Base-by-base conservation (phyloP, 768 basidiomycete species). In the Tricholomella constricta region DNA sequence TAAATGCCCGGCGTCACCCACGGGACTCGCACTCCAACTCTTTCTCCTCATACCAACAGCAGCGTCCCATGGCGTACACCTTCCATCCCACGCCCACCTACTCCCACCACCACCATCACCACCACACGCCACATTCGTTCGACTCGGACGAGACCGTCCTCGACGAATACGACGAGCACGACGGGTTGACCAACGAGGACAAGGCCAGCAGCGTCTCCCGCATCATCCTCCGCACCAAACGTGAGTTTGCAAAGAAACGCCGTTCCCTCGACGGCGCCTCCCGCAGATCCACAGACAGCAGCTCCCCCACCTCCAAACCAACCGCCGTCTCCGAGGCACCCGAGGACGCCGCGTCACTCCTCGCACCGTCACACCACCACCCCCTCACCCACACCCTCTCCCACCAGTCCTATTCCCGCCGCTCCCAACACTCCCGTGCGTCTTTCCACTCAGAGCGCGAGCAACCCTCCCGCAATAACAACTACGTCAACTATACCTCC, bases 81-180 rank as follows among this genome's bases (percentile, higher is more conserved):
- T 36, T 51, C 53, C 32, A 38, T 6, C 45, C 51, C 53, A 53
- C 47, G 32, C 56, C 56, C 31, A 52, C 51, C 41, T 44, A 47
- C 46, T 46, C 56, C 61, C 55, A 61, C 61, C 38, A 58, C 59
- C 6, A 57, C 64, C 26, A 58, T 61, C 31, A 66, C 58, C 2
- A 56, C 53, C 31, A 59, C 65, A 8, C 54, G 60, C 36, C 68
- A 51, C n/a, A 64, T 62, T 69, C 68, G 0, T 64, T 57, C 55
- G 70, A 70, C 41, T 64, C 63, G 0, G 64, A 63, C 9, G 58
- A 63, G 50, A 61, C 62, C 19, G 57, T 62, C n/a, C 58, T 64
- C 25, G 69, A 70, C 40, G 68, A 72, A 17, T 67, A 70, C 11
- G 63, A 65, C 10, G 58, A 58, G 32, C 65, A 65, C 45, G 58